A percentile compares a stretch with the other conserved stretches of the same genome.
Evolutionary conservation across 257 asterid genomes (phyloP).

Genomic region (Solanum corneliomulleri): DNA sequence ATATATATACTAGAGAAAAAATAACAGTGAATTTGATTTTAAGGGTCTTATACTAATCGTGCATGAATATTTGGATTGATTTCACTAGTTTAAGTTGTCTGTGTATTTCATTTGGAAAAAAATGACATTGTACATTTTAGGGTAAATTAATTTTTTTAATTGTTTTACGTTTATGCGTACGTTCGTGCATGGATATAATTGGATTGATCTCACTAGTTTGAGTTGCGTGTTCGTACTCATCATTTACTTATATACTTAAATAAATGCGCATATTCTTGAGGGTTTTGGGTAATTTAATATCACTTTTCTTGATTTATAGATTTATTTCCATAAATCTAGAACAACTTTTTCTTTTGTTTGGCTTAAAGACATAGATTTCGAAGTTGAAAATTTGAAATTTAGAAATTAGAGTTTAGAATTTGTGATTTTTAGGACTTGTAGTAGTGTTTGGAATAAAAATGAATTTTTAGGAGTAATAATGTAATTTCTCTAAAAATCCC

Average conservation of each 20-base stretch:
- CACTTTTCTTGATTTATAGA: background rate
- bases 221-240: no score
- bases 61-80: background rate
- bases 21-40: background rate
- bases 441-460: background rate
- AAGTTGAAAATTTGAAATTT: background rate
- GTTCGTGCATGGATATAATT: background rate
- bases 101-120: background rate
- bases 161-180: background rate
- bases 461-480: rapidly evolving
- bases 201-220: background rate
- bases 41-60: background rate
- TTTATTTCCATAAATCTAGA: background rate
- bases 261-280: background rate
- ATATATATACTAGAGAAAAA: background rate
- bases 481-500: background rate
- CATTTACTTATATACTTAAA: background rate
- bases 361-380: background rate
- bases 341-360: background rate
- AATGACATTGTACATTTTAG: background rate
- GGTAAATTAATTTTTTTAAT: background rate
- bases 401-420: background rate
- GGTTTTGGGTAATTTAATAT: background rate
- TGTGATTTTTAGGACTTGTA: background rate
- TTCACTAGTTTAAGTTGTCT: background rate